Base-by-base conservation (phyloP, 805 yeast genomes). In the Saccharomycopsis schoenii region DNA sequence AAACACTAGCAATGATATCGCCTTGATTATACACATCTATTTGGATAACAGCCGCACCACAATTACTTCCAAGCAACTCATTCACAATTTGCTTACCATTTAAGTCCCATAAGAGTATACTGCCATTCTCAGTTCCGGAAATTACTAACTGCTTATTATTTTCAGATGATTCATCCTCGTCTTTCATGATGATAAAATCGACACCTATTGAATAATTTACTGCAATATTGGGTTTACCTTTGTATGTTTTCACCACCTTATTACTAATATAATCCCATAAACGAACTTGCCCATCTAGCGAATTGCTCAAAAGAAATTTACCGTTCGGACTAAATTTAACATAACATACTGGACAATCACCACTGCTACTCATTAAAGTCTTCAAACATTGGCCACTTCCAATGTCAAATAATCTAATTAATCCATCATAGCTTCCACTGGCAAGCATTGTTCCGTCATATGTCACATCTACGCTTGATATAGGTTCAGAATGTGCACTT, bases 401-500 rank as follows among this genome's bases (percentile, higher is more conserved):
- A 19, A 91, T 81, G 70, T 92, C 97, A 76, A 96, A 93, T 17
- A 93, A 75, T 57, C 99, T 77, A 29, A 93, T 86, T 66, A 90
- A 77, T 2, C 99, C 99, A 72, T 93, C 99, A 70, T 86, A 87
- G 17, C 96, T 86, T 0, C 96, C 94, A 64, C 96, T 86, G 2
- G 85, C 87, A 9, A 94, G 82, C 42, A 94, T 82, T 0, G 96
- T 80, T 62, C 92, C 91, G 66, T 88, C 97, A 60, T 81, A 83
- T 1, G 88, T 82, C 56, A 93, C 73, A 67, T 89, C 85, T 1
- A 92, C 76, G 0, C 89, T 79, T 24, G 89, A 83, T 1, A 94
- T 88, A 0, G 97, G 96, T 66, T 90, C 97, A 0, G 96, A 83
- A 72, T 93, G 99, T 0, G 98, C 97, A 47, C 96, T 87, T 57